These are phyloP conservation scores for Recurvomyces mirabilis DNA, from an alignment of 495 filamentous ascomycete genomes.

Conservation along the genomic window DNA sequence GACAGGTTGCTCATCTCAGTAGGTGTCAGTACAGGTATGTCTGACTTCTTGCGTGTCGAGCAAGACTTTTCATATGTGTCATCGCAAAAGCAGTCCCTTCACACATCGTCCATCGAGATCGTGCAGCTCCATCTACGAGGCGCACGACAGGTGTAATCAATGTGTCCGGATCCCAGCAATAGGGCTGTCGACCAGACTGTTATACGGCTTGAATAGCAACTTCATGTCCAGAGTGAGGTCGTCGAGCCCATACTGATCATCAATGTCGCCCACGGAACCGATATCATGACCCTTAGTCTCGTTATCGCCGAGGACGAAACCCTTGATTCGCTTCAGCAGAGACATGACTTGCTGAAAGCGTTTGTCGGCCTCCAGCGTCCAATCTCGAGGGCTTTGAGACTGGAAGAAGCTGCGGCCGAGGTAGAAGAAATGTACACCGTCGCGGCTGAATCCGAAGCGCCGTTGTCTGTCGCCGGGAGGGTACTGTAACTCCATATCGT, in stretches of 20 bases:
- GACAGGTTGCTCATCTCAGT: no score
- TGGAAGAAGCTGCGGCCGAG: constrained; percentile 44
- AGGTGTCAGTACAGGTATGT: no score
- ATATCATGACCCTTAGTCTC: constrained; percentile 42
- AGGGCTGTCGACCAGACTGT: constrained; percentile 17
- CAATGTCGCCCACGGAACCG: constrained; percentile 48
- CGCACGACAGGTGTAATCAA: no score
- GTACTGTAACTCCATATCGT: constrained; percentile 51
- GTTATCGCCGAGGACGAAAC: constrained; percentile 42
- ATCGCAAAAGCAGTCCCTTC: no score
- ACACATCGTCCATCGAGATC: no score
- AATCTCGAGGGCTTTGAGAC: constrained; percentile 35
- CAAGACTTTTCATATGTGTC: no score
- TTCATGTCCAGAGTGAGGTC: constrained; percentile 58
- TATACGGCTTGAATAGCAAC: constrained; percentile 40
- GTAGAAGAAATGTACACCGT: constrained; percentile 57
- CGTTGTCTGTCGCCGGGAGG: constrained; percentile 36
- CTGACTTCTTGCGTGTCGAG: no score
- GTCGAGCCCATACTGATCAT: constrained; percentile 46
- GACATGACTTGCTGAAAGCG: constrained; percentile 48
- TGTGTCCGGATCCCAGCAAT: constrained; percentile 11
- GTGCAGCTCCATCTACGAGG: no score
- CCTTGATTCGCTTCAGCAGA: constrained; percentile 45
- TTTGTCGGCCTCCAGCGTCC: constrained; percentile 41
- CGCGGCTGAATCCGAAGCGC: constrained; percentile 51